These are phyloP conservation scores for Leishmania gerbilli DNA, from an alignment of 208 protist genomes.

Conservation along the genomic window DNA sequence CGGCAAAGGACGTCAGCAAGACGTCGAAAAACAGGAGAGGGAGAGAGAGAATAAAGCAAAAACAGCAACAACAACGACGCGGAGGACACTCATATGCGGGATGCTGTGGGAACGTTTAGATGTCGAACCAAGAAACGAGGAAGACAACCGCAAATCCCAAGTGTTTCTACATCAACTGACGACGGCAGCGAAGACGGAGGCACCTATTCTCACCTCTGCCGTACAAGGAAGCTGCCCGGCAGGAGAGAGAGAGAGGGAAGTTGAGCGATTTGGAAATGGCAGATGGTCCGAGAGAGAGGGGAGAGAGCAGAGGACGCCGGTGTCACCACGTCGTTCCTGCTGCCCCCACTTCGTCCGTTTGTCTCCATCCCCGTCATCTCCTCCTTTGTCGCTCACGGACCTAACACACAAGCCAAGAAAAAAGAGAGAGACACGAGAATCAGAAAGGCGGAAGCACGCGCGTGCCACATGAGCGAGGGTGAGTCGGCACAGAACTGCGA, in stretches of 20 bases:
- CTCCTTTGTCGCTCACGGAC: conserved; percentile 2
- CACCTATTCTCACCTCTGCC: background rate
- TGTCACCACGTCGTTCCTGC: background rate
- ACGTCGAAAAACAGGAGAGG: background rate
- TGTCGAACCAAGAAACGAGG: background rate
- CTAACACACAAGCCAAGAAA: conserved; percentile 17
- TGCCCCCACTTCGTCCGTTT: background rate
- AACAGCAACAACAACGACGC: no score
- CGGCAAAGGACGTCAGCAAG: background rate
- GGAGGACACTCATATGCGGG: background rate
- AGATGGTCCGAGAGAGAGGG: background rate
- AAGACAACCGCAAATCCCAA: background rate
- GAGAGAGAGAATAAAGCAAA: background rate
- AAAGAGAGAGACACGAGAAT: conserved; percentile 6
- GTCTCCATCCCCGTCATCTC: background rate
- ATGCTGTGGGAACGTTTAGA: background rate
- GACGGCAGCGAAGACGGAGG: background rate
- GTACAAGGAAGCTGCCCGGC: background rate
- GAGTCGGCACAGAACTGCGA: background rate
- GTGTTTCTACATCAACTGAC: background rate
- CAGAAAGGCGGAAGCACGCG: background rate
- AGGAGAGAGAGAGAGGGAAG: background rate
- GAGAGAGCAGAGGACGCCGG: background rate
- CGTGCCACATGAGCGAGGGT: background rate
- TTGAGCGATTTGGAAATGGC: background rate